These are phyloP conservation scores for Ophiostoma perfectum DNA, from an alignment of 2,329 filamentous ascomycete species.

Conservation along the genomic window DNA sequence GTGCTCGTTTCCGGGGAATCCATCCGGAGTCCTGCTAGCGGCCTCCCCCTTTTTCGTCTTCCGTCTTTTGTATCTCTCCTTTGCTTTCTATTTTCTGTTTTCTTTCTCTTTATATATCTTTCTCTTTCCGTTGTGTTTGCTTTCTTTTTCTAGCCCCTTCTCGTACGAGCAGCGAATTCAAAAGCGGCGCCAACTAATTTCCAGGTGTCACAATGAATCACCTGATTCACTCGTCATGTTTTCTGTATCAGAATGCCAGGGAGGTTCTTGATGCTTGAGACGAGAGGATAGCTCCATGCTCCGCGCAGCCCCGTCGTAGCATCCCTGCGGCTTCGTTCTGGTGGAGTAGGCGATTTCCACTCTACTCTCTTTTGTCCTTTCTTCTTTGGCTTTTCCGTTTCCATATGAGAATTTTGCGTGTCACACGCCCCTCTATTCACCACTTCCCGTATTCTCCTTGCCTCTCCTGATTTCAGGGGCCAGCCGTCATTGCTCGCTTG, in stretches of 20 bases:
- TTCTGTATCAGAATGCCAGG: background rate
- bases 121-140: background rate
- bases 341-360: background rate
- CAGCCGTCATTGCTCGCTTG: background rate
- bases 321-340: conserved; percentile 5
- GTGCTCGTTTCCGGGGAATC: conserved; percentile 13
- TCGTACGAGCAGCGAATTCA: too few relatives aligned
- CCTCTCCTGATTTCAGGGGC: background rate
- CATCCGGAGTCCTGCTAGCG: background rate
- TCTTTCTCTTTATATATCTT: background rate
- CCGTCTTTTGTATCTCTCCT: background rate
- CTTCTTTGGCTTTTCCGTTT: conserved; percentile 3
- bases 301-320: conserved; percentile 1
- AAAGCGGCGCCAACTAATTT: too few relatives aligned
- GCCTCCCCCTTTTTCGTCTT: background rate
- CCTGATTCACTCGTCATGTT: too few relatives aligned
- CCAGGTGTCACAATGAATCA: too few relatives aligned
- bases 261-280: background rate
- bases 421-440: conserved; percentile 5
- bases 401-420: background rate
- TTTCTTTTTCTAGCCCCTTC: background rate
- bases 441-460: conserved; percentile 5
- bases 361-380: conserved; percentile 9
- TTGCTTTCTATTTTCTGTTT: background rate
- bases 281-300: conserved; percentile 1